Percentiles rank a stretch among this genome's conserved stretches.
Conservation (phyloP, 805 yeast species). For the Teunomyces lycoperdinae region DNA sequence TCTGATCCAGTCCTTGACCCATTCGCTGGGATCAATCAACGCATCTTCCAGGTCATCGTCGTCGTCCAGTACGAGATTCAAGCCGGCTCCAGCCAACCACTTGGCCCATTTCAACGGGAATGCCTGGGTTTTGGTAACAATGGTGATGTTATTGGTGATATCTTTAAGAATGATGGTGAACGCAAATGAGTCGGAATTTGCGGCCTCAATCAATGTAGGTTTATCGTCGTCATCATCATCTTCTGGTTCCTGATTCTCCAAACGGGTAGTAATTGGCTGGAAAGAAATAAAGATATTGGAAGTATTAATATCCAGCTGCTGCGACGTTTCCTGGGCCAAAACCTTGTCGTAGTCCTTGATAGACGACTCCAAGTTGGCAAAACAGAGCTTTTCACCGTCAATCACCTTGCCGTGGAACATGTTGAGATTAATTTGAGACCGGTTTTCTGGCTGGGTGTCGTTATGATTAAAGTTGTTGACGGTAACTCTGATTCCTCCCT, state of each 20-base stretch:
- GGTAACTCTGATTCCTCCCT: conserved; percentile 67
- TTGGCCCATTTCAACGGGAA: conserved; percentile 87
- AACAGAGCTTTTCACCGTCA: conserved; percentile 85
- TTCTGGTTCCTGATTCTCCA: conserved; percentile 15
- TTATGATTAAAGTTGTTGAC: conserved; percentile 49
- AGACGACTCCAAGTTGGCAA: conserved; percentile 82
- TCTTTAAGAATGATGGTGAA: conserved; percentile 79
- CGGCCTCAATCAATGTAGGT: conserved; percentile 43
- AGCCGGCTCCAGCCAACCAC: conserved; percentile 67
- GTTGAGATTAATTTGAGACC: conserved; percentile 48
- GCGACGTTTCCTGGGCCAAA: conserved; percentile 11
- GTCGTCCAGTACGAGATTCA: conserved; percentile 18
- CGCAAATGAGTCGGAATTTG: conserved; percentile 56
- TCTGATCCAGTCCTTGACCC: conserved; percentile 46
- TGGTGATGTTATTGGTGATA: conserved; percentile 69
- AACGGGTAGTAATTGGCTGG: conserved; percentile 51
- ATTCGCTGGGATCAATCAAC: conserved; percentile 37
- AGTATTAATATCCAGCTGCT: conserved; percentile 25
- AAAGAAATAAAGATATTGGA: conserved; percentile 73
- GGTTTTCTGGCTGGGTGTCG: conserved; percentile 13
- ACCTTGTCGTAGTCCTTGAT: conserved; percentile 43
- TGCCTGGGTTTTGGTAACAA: conserved; percentile 80
- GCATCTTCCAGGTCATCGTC: conserved; percentile 16
- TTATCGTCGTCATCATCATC: conserved; percentile 21
- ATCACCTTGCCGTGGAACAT: conserved; percentile 71